Evolutionary conservation across 225 moss, liverwort and hornwort genomes (phyloP), one percentile per base, ranked within the genome.

Genomic region (Rhytidiadelphus loreus): DNA sequence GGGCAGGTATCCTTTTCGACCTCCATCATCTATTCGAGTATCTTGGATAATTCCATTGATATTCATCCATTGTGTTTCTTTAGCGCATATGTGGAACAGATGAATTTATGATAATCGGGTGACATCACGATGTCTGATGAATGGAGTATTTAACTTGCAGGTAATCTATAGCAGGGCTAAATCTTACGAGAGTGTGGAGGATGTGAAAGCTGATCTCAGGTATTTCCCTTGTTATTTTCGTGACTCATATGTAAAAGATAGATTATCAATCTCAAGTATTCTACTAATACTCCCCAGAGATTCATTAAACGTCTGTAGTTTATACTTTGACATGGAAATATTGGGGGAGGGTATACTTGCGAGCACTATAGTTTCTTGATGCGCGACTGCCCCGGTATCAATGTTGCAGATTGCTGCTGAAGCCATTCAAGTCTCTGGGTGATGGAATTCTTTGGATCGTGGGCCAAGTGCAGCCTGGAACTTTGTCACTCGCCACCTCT

Each of bases 401-500:
- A 16, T 92, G 50, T 82, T 90, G 77, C 95, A 99, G 99, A 84
- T 87, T 91, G 81, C 77, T 97, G 89, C 93, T 65, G 90, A 96
- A 91, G 86, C 99, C 99, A 21, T 96, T 97, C 85, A 91, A 58
- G 74, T 81, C 91, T 77, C 19, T 92, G 15, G 87, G 90, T 76
- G 80, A 95, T 88, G 93, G 80, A 76, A 85, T 97, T 59, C 73
- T 94, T 52, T 93, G 94, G 94, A 87, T 95, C 46, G 92, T 92
- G 65, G 94, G 96, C 76, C 91, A 95, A 90, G 93, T 95, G 83
- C 93, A 94, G 86, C 96, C 95, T 78, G 93, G 91, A 77, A 93
- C 96, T 81, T 90, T 96, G 74, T 96, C 96, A 89, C 93, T 99
- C 70, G 99, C 96, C 61, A 97, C 97, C 30, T 93, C 99, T 80